These are phyloP conservation scores for Lichtheimia ornata DNA, from an alignment of 371 early-diverging fungal species.

Conservation along the genomic window DNA sequence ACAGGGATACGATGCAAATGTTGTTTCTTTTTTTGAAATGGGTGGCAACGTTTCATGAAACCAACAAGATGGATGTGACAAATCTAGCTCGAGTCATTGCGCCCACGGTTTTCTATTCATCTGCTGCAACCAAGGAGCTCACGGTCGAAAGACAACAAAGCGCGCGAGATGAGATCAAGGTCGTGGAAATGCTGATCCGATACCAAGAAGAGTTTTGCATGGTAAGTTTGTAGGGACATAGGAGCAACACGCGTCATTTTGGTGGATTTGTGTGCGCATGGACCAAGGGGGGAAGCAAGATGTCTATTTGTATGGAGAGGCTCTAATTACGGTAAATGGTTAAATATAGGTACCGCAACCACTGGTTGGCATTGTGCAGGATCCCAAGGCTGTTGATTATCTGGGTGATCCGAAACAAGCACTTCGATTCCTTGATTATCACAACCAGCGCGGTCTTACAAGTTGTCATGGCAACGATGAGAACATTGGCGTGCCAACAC, in stretches of 20 bases:
- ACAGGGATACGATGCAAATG: conserved; percentile 89
- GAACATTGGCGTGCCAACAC: too few species aligned
- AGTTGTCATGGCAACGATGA: too few species aligned
- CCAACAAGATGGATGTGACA: conserved; percentile 85
- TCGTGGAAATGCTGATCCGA: conserved; percentile 72
- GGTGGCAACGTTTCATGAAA: conserved; percentile 71
- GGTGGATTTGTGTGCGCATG: too few species aligned
- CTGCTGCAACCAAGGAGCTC: conserved; percentile 20
- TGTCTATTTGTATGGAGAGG: neutral
- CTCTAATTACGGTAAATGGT: conserved; percentile 10
- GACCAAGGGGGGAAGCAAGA: neutral
- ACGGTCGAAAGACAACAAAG: conserved; percentile 57
- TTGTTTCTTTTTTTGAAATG: conserved; percentile 83
- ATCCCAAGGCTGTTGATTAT: conserved; percentile 5
- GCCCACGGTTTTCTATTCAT: conserved; percentile 81
- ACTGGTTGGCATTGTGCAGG: conserved; percentile 1
- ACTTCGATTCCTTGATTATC: conserved; percentile 4
- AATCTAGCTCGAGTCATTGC: conserved; percentile 93
- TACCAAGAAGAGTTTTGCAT: conserved; percentile 74
- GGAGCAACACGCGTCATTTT: neutral
- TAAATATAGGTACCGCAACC: neutral
- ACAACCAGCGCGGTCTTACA: neutral
- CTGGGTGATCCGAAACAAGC: conserved; percentile 1
- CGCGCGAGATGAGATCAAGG: conserved; percentile 64
- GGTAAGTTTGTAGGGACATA: conserved; percentile 28